Conservation (phyloP, 306 rosid genomes). For the Vicia sativa region DNA sequence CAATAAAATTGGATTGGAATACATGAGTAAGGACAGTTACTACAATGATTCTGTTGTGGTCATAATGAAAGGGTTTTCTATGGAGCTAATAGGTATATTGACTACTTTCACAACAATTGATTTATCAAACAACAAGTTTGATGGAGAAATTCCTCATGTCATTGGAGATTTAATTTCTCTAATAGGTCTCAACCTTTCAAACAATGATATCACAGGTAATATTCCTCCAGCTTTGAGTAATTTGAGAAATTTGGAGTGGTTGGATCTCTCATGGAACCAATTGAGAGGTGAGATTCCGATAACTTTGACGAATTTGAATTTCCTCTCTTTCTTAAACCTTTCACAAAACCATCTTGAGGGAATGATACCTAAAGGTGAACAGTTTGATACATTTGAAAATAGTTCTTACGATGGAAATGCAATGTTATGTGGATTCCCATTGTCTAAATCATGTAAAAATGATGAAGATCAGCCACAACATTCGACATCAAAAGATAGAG, state of each 20-base stretch:
- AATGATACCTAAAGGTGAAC: constrained; percentile 42
- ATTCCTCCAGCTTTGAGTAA: constrained; percentile 43
- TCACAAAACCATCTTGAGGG: constrained; percentile 44
- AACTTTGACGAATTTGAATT: constrained; percentile 36
- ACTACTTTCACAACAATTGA: constrained; percentile 39
- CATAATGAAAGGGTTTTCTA: background rate
- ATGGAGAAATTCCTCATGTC: constrained; percentile 38
- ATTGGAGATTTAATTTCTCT: constrained; percentile 40
- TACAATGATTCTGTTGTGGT: constrained; percentile 23
- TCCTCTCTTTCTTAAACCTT: constrained; percentile 29
- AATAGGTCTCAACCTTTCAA: constrained; percentile 42
- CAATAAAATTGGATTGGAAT: background rate
- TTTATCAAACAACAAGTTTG: constrained; percentile 49
- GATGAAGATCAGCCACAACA: too few relatives aligned
- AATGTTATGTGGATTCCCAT: too few relatives aligned
- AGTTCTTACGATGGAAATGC: constrained; percentile 39
- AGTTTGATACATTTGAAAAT: constrained; percentile 41
- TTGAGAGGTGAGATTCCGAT: too few relatives aligned
- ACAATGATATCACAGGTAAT: constrained; percentile 39
- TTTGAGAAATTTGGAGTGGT: too few relatives aligned
- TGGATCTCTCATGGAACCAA: too few relatives aligned
- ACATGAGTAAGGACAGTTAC: rapidly evolving
- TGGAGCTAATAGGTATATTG: background rate
- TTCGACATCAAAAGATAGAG: too few relatives aligned
- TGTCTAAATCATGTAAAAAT: too few relatives aligned